A percentile compares a stretch with the other conserved stretches of the same genome.
Conservation (phyloP, 805 yeast species). For the Saturnispora gosingensis region DNA sequence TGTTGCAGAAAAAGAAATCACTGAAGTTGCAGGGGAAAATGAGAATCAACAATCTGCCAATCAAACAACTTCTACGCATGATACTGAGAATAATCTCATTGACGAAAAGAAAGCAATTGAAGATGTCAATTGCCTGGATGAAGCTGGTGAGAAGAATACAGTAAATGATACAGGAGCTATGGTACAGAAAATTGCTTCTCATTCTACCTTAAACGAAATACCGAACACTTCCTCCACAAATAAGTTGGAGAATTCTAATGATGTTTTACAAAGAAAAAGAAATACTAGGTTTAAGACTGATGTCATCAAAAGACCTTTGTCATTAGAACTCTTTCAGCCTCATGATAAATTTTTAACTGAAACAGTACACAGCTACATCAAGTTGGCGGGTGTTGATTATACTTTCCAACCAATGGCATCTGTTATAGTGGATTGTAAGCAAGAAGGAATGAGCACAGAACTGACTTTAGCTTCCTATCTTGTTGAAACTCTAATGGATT, state of each 20-base stretch:
- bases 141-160: too few relatives aligned
- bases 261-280: conserved; percentile 1
- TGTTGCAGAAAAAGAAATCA: too few relatives aligned
- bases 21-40: too few relatives aligned
- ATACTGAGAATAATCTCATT: too few relatives aligned
- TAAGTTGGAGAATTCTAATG: neutral
- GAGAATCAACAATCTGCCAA: too few relatives aligned
- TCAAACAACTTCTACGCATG: too few relatives aligned
- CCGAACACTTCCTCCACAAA: neutral
- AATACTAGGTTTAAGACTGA: conserved; percentile 5
- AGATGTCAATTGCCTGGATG: too few relatives aligned
- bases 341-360: conserved; percentile 9
- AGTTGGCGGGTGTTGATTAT: conserved; percentile 29
- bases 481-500: conserved; percentile 10
- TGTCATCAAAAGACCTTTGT: conserved; percentile 2
- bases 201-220: neutral
- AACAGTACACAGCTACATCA: conserved; percentile 14
- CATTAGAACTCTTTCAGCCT: conserved; percentile 4
- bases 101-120: too few relatives aligned
- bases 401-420: conserved; percentile 34
- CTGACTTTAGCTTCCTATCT: conserved; percentile 10
- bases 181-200: neutral
- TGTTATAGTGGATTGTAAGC: conserved; percentile 17
- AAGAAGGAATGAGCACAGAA: conserved; percentile 18
- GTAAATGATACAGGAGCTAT: neutral